phyloP scores from a whole-genome alignment of 495 filamentous ascomycete genomes.

The Penicillium turbatum region DNA sequence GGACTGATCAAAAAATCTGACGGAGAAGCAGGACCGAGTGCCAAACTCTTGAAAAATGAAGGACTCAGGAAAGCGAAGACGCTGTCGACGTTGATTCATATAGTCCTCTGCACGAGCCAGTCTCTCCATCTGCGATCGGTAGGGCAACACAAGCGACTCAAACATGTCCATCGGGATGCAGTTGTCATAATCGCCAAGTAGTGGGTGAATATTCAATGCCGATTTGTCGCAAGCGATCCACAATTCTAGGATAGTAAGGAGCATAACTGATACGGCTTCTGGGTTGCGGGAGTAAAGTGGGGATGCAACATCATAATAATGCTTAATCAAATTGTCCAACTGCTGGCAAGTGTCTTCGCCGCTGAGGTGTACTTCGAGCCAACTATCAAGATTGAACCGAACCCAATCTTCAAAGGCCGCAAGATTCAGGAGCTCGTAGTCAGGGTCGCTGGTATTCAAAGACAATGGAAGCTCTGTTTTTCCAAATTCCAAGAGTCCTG shows the following conservation, averaged over 20 bases:
- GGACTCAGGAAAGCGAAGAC: conserved; percentile 12
- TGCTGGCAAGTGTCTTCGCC: conserved; percentile 14
- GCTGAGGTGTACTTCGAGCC: conserved; percentile 19
- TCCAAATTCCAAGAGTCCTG: not conserved
- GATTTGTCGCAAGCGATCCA: conserved; percentile 59
- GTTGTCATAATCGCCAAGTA: conserved; percentile 51
- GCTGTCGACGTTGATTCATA: conserved; percentile 27
- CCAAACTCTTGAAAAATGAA: conserved; percentile 36
- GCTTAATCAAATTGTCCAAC: conserved; percentile 24
- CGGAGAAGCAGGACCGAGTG: conserved; percentile 41
- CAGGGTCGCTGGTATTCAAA: not conserved
- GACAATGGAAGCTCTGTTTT: not conserved
- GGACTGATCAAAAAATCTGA: conserved; percentile 50
- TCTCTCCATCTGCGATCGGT: conserved; percentile 46
- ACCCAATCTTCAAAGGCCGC: conserved; percentile 46
- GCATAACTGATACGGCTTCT: conserved; percentile 53
- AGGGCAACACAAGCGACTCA: conserved; percentile 46
- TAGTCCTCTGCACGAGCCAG: conserved; percentile 49
- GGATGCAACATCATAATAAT: conserved; percentile 31
- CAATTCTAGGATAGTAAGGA: conserved; percentile 56
- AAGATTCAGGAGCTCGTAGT: conserved; percentile 13
- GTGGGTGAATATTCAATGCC: conserved; percentile 31
- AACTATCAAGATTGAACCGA: conserved; percentile 25
- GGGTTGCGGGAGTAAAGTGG: conserved; percentile 40
- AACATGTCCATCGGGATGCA: conserved; percentile 43